A percentile compares a stretch with the other conserved stretches of the same genome.
phyloP scores from a whole-genome alignment of 352 stramenopile species.

The Globisporangium acanthophoron region DNA sequence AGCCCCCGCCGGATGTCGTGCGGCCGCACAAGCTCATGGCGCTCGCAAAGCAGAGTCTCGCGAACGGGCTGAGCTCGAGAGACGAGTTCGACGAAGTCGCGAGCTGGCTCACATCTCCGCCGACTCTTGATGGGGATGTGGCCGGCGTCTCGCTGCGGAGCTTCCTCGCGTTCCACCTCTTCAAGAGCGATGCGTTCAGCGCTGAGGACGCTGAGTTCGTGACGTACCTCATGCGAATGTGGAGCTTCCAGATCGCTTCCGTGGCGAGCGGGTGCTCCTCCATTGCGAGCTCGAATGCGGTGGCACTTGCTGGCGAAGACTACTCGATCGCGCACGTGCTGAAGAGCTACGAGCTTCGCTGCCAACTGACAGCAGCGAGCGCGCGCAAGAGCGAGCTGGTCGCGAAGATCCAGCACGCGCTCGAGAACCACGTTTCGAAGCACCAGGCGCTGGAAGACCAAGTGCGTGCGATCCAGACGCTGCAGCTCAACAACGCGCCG shows the following conservation, averaged over 20 bases:
- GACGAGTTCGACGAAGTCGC: constrained; percentile 28
- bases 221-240: constrained; percentile 52
- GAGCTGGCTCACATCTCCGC: constrained; percentile 23
- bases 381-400: constrained; percentile 23
- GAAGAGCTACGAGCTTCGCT: constrained; percentile 21
- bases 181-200: constrained; percentile 37
- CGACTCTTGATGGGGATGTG: not conserved
- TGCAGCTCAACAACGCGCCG: constrained; percentile 14
- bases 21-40: constrained; percentile 39
- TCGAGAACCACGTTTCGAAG: constrained; percentile 9
- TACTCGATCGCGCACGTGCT: constrained; percentile 18
- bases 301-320: not conserved
- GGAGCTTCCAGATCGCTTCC: constrained; percentile 30
- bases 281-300: not conserved
- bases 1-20: constrained; percentile 42
- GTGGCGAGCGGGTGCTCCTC: too few relatives aligned
- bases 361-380: constrained; percentile 15
- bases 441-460: not conserved
- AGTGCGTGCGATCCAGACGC: constrained; percentile 7
- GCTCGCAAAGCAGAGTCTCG: constrained; percentile 40
- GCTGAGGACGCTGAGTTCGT: constrained; percentile 60
- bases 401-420: constrained; percentile 29
- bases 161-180: constrained; percentile 44
- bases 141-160: constrained; percentile 22
- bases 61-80: constrained; percentile 23